These are phyloP conservation scores for Coprinellus aureogranulatus DNA, from an alignment of 768 basidiomycete genomes.

Conservation along the genomic window DNA sequence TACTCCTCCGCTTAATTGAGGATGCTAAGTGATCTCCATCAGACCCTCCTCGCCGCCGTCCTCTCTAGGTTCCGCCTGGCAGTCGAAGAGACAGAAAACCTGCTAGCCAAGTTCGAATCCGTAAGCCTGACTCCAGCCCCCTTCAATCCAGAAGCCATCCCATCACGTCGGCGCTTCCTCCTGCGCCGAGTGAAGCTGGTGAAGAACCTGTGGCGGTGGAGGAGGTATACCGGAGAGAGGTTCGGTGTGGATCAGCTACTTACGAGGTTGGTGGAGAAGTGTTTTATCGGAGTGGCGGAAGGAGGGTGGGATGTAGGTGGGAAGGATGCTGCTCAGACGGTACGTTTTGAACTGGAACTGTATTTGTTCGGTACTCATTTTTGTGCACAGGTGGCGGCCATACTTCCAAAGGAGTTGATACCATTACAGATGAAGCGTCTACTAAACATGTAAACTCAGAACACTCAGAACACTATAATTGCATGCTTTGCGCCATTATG, in stretches of 20 bases:
- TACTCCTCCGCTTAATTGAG: too few species aligned
- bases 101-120: slow-evolving; percentile 50
- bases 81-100: slow-evolving; percentile 47
- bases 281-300: slow-evolving; percentile 64
- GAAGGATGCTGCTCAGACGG: slow-evolving; percentile 59
- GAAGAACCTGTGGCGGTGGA: slow-evolving; percentile 71
- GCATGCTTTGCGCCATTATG: background rate
- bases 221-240: slow-evolving; percentile 64
- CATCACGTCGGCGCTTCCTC: slow-evolving; percentile 70
- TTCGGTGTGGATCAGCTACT: slow-evolving; percentile 56
- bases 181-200: slow-evolving; percentile 69
- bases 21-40: too few species aligned
- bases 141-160: slow-evolving; percentile 76
- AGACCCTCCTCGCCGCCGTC: slow-evolving; percentile 56
- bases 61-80: slow-evolving; percentile 52
- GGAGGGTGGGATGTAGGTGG: slow-evolving; percentile 89
- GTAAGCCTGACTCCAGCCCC: slow-evolving; percentile 31
- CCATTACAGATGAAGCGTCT: slow-evolving; percentile 21
- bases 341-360: slow-evolving; percentile 30
- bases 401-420: slow-evolving; percentile 36
- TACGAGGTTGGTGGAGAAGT: slow-evolving; percentile 53
- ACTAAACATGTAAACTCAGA: slow-evolving; percentile 8
- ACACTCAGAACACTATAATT: too few species aligned
- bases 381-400: slow-evolving; percentile 30
- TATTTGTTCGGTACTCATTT: too few species aligned